Base-by-base conservation (phyloP, 257 asterid species). In the Gentiana straminea region DNA sequence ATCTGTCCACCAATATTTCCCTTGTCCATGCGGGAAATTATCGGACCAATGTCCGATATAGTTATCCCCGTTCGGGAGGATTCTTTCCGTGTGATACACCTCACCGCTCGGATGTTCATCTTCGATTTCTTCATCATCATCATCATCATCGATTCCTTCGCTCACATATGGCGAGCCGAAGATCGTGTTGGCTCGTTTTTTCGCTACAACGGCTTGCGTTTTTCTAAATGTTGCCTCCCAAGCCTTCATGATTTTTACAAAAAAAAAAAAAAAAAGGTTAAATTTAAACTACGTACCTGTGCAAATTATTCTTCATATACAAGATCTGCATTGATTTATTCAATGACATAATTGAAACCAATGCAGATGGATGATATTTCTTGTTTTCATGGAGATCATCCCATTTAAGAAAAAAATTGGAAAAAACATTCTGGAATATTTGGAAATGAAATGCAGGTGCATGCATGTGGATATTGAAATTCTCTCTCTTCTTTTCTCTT, bases 1-100 rank as follows among this genome's bases (percentile, higher is more conserved):
- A 48, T 86, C 97, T 0, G 94, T 84, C 97, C 97, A 90, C 94
- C 90, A 80, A 58, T 90, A 90, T 60, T 86, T 90, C 0, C 97
- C 97, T 2, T 64, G 62, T 1, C 96, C 97, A 3, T 90, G 95
- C 1, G 97, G 97, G 59, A 84, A 76, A 62, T 64, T 82, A 43
- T 89, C 90, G 0, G 77, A 65, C 95, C 97, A 89, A 67, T 61
- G 72, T 1, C 97, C 97, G 0, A 82, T 63, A 72, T 89, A 89
- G 44, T 89, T 84, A 65, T 89, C 97, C 9, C 97, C 97, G 36
- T 89, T 86, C 3, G 87, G 79, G 11, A 89, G 88, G 70, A 81
- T 81, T 36, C 78, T 76, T 66, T 89, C 97, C 0, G 79, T 78
- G 1, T 86, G 90, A 51, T 80, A 82, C 8, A 76, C 81, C 71